Evolutionary conservation across 129 eudicot genomes (phyloP).

Genomic region (Centrapalus pauciflorus): DNA sequence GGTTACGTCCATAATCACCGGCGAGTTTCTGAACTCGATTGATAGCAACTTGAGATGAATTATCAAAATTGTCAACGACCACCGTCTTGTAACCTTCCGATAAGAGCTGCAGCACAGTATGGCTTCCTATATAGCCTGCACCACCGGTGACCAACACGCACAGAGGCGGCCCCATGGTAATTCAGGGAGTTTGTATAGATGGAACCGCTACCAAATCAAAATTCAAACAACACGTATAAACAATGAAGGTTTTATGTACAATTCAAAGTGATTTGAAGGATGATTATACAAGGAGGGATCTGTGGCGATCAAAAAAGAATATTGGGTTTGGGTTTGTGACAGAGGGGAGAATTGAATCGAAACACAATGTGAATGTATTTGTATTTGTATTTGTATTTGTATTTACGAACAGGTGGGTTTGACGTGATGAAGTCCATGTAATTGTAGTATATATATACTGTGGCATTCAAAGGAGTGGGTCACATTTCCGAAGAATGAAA

Average conservation of each 20-base stretch:
- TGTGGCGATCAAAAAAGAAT: neutral
- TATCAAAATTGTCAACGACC: constrained; percentile 74
- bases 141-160: constrained; percentile 84
- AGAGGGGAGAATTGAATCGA: constrained; percentile 12
- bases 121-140: constrained; percentile 92
- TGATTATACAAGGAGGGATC: constrained; percentile 10
- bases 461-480: constrained; percentile 26
- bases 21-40: constrained; percentile 69
- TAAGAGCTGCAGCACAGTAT: constrained; percentile 72
- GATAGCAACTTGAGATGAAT: constrained; percentile 60
- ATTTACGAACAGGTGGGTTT: constrained; percentile 20
- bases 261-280: constrained; percentile 2
- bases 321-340: constrained; percentile 21
- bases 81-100: constrained; percentile 66
- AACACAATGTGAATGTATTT: too few relatives aligned
- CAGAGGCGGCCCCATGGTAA: constrained; percentile 38
- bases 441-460: constrained; percentile 15
- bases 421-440: constrained; percentile 23
- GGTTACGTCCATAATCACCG: constrained; percentile 51
- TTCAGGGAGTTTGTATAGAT: neutral
- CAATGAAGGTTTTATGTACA: neutral
- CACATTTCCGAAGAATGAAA: neutral
- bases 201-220: neutral
- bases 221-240: neutral
- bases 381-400: too few relatives aligned